Base-by-base conservation (phyloP, 345 rosid species). In the Pistacia integerrima region DNA sequence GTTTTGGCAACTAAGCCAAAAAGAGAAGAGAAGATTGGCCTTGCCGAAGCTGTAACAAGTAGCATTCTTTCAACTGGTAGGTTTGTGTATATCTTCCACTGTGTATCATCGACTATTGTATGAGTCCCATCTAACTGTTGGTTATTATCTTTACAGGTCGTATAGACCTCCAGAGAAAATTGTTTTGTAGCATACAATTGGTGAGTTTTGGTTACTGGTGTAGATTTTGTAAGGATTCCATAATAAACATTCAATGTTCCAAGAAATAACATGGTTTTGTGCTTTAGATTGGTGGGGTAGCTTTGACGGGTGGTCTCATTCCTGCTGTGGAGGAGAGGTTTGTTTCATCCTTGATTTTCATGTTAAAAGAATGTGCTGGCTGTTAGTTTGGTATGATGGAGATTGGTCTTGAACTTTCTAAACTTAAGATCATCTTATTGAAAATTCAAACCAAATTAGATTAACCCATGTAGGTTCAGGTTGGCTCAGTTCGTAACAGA, bases 21-120 rank as follows among this genome's bases (percentile, higher is more conserved):
- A 85, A 96, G 89, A 78, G 99, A 91, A 88, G 99, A 96, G 85
- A 96, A 91, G 79, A 88, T 93, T 79, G 97, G 99, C 80, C 93
- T 96, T 33, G 98, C 99, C 17, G 97, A 96, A 87, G 99, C 97
- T 65, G 89, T 93, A 77, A 81, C 90, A 30, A 82, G 86, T 77
- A 96, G 98, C 87, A 89, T 96, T 77, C 98, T 93, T 79, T 92
- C 93, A 61, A 85, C 91, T 46, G 99, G 99, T 93, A 87, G 78
- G 78, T 65, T 78, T 75, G 9, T 67, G 36, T 35, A 35, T 10
- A 20, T 76, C 41, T 72, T 74, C 46, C 74, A 3, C 51, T 14
- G 5, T 41, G 68, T 69, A 60, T 20, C 48, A 64, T 55, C 55
- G 49, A 66, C 41, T 77, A 77, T 63, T 60, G n/a, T 55, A 52